A percentile compares a stretch with the other conserved stretches of the same genome.
Conservation (phyloP, 164 flowering plant genomes). For the Magnolia sinica region DNA sequence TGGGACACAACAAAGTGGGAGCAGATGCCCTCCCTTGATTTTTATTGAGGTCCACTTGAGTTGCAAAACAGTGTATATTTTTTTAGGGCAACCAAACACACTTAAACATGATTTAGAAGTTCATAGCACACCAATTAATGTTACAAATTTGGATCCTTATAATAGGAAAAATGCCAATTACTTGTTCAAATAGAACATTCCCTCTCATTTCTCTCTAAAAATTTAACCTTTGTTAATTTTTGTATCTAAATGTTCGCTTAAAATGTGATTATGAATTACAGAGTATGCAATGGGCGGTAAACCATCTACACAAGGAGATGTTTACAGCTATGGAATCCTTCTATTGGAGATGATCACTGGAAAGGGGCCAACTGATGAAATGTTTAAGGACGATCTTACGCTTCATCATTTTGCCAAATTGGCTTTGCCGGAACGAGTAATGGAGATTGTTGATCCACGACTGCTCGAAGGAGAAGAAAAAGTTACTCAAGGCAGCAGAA, state of each 20-base stretch:
- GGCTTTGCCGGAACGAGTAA: slow-evolving; percentile 26
- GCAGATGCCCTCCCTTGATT: too few relatives aligned
- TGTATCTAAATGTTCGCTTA: neutral
- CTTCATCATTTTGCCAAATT: slow-evolving; percentile 13
- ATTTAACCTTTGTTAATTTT: neutral
- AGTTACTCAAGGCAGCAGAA: too few relatives aligned
- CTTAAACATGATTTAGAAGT: too few relatives aligned
- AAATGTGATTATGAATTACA: neutral
- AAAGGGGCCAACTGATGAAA: neutral
- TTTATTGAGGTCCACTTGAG: too few relatives aligned
- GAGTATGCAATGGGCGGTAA: slow-evolving; percentile 17
- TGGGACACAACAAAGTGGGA: too few relatives aligned
- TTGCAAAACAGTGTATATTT: too few relatives aligned
- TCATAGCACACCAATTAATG: too few relatives aligned
- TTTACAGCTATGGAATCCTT: slow-evolving; percentile 17
- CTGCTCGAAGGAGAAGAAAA: slow-evolving; percentile 6
- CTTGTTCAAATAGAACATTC: too few relatives aligned
- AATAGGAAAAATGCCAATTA: too few relatives aligned
- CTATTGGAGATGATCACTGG: slow-evolving; percentile 16
- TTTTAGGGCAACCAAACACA: too few relatives aligned
- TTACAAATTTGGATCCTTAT: too few relatives aligned
- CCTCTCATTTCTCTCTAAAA: neutral
- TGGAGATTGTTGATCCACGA: slow-evolving; percentile 28
- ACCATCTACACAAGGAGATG: slow-evolving; percentile 13
- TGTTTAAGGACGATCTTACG: slow-evolving; percentile 26